Evolutionary conservation across 2,329 filamentous ascomycete genomes (phyloP).

Genomic region (Aspergillus pseudonomiae): DNA sequence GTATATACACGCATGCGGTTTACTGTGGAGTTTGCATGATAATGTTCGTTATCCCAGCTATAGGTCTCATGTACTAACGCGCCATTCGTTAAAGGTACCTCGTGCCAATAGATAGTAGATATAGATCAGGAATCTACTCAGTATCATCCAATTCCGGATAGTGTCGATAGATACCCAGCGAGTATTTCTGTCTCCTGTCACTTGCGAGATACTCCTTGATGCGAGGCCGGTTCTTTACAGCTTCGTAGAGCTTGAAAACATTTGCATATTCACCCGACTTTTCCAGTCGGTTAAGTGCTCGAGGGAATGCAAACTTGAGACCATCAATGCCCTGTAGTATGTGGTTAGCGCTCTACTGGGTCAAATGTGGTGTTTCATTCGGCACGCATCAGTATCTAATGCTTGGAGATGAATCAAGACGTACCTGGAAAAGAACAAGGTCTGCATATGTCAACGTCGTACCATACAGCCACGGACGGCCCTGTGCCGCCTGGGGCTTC

Average conservation of each 20-base stretch:
- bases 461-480: background rate
- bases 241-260: background rate
- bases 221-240: background rate
- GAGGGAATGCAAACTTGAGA: background rate
- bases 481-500: background rate
- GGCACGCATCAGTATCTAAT: too few species aligned
- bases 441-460: background rate
- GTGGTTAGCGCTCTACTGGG: background rate
- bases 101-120: background rate
- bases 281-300: background rate
- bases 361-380: background rate
- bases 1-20: too few species aligned
- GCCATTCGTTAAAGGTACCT: background rate
- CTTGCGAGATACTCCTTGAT: background rate
- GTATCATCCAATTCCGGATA: conserved; percentile 1
- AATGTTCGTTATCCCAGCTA: too few species aligned
- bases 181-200: background rate
- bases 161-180: background rate
- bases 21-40: too few species aligned
- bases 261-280: background rate
- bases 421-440: background rate
- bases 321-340: background rate
- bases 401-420: background rate
- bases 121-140: background rate
- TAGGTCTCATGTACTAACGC: background rate